phyloP scores from a whole-genome alignment of 2,329 filamentous ascomycete species.

The Paraconiothyrium brasiliense region DNA sequence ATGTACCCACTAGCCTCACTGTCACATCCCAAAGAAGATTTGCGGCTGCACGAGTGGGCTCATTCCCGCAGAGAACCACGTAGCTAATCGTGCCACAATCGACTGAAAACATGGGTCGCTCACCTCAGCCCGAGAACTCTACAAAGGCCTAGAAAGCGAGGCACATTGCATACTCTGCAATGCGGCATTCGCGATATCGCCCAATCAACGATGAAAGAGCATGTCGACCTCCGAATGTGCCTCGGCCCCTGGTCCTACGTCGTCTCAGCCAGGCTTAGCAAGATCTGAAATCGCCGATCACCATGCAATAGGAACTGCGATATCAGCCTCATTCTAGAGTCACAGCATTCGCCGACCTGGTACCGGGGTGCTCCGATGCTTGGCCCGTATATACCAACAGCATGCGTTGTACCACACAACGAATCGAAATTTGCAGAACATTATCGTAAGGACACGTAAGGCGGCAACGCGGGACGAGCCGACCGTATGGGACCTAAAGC shows the following conservation, averaged over 20 bases:
- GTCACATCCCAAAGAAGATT: not conserved
- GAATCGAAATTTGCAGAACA: not conserved
- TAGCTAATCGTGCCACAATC: not conserved
- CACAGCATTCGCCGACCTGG: not conserved
- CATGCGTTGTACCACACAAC: not conserved
- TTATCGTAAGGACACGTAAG: not conserved
- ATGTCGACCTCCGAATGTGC: not conserved
- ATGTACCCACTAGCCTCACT: not conserved
- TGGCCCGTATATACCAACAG: not conserved
- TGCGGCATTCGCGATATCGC: not conserved
- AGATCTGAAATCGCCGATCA: not conserved
- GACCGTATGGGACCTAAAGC: conserved; percentile 4
- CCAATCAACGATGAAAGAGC: not conserved
- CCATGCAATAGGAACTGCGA: not conserved
- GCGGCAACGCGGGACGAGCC: conserved; percentile 2
- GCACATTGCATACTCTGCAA: not conserved
- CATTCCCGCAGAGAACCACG: conserved; percentile 1
- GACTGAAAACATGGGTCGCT: not conserved
- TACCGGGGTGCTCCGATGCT: not conserved
- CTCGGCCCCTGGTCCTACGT: not conserved
- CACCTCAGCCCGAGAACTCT: not conserved
- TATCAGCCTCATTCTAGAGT: not conserved
- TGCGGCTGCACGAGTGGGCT: conserved; percentile 6
- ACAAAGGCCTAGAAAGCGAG: not conserved
- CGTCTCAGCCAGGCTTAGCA: conserved; percentile 2